Conservation (phyloP, 2,329 filamentous ascomycete genomes). For the Epichloe elymi region DNA sequence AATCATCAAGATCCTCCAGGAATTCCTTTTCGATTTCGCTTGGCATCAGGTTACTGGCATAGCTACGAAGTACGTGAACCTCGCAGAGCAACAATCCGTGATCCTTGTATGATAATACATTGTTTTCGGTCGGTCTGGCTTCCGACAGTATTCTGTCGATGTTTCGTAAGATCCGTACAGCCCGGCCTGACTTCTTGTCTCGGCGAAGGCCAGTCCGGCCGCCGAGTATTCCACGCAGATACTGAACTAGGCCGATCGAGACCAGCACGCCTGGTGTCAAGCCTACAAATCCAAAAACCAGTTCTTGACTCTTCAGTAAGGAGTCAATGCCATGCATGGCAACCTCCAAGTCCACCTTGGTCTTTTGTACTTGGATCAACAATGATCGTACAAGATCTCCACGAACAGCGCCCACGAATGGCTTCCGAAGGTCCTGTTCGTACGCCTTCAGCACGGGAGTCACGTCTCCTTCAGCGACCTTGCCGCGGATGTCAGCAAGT, state of each 20-base stretch:
- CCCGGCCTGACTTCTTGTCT: constrained; percentile 53
- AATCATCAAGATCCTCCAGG: constrained; percentile 71
- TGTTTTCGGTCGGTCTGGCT: constrained; percentile 56
- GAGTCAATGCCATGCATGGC: constrained; percentile 93
- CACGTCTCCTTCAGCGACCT: constrained; percentile 82
- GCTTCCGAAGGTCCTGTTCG: constrained; percentile 73
- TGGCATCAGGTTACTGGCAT: constrained; percentile 49
- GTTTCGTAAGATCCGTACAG: constrained; percentile 69
- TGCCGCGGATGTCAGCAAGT: constrained; percentile 59
- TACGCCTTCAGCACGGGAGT: constrained; percentile 86
- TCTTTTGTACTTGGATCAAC: constrained; percentile 95
- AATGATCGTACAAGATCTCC: constrained; percentile 84
- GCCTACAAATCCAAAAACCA: constrained; percentile 95
- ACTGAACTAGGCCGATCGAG: constrained; percentile 59
- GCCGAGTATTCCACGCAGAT: constrained; percentile 56
- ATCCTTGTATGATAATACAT: constrained; percentile 76
- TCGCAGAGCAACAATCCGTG: constrained; percentile 85
- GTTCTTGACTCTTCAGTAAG: constrained; percentile 86
- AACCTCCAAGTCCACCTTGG: constrained; percentile 94
- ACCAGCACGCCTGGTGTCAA: constrained; percentile 89
- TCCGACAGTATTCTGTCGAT: constrained; percentile 69
- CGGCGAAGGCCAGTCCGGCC: constrained; percentile 55
- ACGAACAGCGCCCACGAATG: constrained; percentile 67
- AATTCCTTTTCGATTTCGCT: constrained; percentile 71
- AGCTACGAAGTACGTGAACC: constrained; percentile 65